Evolutionary conservation across 129 eudicot species (phyloP).

Genomic region (Escallonia rubra): DNA sequence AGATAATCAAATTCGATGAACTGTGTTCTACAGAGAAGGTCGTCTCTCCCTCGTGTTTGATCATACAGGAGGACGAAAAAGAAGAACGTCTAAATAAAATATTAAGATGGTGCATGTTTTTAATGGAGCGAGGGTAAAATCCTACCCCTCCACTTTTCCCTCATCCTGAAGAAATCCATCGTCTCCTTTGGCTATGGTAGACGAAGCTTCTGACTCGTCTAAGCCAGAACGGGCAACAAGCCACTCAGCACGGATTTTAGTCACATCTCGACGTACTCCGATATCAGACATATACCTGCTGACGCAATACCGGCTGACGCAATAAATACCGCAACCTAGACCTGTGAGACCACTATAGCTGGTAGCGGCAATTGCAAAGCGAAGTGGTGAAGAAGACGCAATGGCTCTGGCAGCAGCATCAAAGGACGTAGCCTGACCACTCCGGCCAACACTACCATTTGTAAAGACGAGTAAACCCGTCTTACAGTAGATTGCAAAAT

Average conservation of each 20-base stretch:
- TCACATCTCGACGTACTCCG: constrained; percentile 80
- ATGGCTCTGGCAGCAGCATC: constrained; percentile 72
- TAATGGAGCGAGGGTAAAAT: too few relatives aligned
- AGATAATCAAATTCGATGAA: too few relatives aligned
- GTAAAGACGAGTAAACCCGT: constrained; percentile 70
- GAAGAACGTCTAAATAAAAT: too few relatives aligned
- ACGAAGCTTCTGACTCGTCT: constrained; percentile 13
- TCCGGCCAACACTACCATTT: constrained; percentile 67
- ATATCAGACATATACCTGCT: constrained; percentile 73
- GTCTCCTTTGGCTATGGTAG: constrained; percentile 19
- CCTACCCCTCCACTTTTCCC: too few relatives aligned
- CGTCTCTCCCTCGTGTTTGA: too few relatives aligned
- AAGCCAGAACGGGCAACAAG: constrained; percentile 35
- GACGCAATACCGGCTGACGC: constrained; percentile 32
- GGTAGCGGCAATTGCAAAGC: constrained; percentile 47
- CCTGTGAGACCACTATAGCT: constrained; percentile 64
- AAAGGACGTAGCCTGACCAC: constrained; percentile 75
- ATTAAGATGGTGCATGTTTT: too few relatives aligned
- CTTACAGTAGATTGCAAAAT: constrained; percentile 88
- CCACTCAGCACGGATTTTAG: constrained; percentile 64
- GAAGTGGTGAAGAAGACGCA: constrained; percentile 64
- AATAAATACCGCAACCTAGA: constrained; percentile 56
- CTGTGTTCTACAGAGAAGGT: too few relatives aligned
- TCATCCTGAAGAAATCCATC: too few relatives aligned
- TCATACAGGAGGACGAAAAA: too few relatives aligned